Evolutionary conservation across 192 early-diverging fungal genomes (phyloP), one percentile per base, ranked within the genome.

Genomic region (Coemansia pectinata): DNA sequence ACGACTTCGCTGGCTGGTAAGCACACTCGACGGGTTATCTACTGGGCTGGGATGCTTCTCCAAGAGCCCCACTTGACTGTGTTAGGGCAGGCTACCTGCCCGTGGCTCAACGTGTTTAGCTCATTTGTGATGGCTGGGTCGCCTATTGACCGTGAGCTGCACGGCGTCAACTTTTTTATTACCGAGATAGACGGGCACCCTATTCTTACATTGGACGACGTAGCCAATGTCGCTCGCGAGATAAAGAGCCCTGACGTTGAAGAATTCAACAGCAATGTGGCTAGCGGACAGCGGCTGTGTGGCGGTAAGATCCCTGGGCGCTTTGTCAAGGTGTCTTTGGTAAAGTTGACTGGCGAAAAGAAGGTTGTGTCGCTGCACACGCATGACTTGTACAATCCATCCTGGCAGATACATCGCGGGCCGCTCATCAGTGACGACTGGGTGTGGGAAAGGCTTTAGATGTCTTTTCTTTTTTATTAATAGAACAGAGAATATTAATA

Each of bases 301-400:
- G 66, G 68, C 40, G 73, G 73, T n/a, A 61, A 25, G 5, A 42
- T 74, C 41, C 78, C 73, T 9, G 78, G 78, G 8, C 41, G 70
- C 14, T 70, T 75, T 59, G 70, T 72, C 63, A 72, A 52, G 53
- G 41, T 80, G 36, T 58, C 42, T 38, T 23, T 31, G 0, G 63
- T 75, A 7, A 36, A n/a, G 21, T 31, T 74, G 14, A 65, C 39
- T n/a, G 73, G 78, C 17, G 57, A 74, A 7, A 66, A 68, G 3
- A 40, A 42, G 6, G 41, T 80, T 7, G 40, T 57, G 0, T 69
- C 72, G 0, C 39, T 80, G 4, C 73, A 57, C 34, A 80, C 78
- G 10, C 66, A 75, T 34, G 78, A 80, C 59, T 73, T 72, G 25
- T 72, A 80, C 73, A 45, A 69, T 36, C 69, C 73, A 5, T 62